Evolutionary conservation across 768 basidiomycete genomes (phyloP).

Genomic region (Psilocybe subaeruginosa): DNA sequence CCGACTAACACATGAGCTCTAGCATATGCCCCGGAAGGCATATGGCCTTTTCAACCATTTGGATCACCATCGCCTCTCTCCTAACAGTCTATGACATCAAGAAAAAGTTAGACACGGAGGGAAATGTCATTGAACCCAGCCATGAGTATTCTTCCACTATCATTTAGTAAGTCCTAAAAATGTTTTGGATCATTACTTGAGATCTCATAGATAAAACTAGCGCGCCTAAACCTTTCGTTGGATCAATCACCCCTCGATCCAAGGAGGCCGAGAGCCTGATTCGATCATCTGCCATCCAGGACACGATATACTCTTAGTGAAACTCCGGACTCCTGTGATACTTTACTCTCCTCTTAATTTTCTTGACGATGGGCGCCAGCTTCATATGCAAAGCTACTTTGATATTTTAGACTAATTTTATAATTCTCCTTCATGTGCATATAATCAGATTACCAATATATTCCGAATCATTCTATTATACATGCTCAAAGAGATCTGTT

Average conservation of each 20-base stretch:
- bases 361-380: no score
- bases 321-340: no score
- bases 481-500: no score
- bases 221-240: not conserved
- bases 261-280: not conserved
- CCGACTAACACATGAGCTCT: not conserved
- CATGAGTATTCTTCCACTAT: conserved; percentile 21
- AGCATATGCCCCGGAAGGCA: conserved; percentile 27
- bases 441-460: no score
- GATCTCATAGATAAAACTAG: not conserved
- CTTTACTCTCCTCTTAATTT: no score
- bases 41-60: conserved; percentile 24
- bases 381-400: no score
- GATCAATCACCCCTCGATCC: not conserved
- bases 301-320: not conserved
- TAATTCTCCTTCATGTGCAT: no score
- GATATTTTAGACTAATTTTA: no score
- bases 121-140: conserved; percentile 16
- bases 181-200: not conserved
- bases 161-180: conserved; percentile 15
- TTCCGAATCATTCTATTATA: no score
- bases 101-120: conserved; percentile 22
- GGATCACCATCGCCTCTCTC: conserved; percentile 27
- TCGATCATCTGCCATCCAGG: not conserved
- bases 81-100: conserved; percentile 26